These are phyloP conservation scores for Byssothecium circinans DNA, from an alignment of 2,329 filamentous ascomycete species.

Conservation along the genomic window DNA sequence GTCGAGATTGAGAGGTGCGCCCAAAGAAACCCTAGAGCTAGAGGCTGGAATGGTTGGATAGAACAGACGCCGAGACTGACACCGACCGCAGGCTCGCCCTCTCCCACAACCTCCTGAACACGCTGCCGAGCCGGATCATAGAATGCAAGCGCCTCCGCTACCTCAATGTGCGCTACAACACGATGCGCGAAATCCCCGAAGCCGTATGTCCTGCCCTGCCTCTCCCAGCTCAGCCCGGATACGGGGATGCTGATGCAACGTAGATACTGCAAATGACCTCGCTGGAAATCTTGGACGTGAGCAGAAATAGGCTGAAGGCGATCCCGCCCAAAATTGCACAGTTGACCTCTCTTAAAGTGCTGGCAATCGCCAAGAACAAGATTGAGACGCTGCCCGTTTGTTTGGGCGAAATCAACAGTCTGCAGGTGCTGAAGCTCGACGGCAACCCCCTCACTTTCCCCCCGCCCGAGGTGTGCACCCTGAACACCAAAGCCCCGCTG, in stretches of 20 bases:
- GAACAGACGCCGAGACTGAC: too few species aligned
- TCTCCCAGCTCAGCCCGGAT: background rate
- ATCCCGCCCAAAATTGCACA: constrained; percentile 79
- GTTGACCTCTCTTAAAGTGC: constrained; percentile 81
- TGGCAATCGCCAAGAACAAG: constrained; percentile 84
- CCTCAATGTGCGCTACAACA: constrained; percentile 77
- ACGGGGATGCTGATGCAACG: constrained; percentile 11
- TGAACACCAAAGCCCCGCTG: constrained; percentile 45
- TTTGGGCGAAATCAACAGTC: constrained; percentile 83
- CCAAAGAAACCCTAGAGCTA: background rate
- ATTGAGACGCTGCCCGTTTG: constrained; percentile 83
- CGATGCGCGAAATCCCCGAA: constrained; percentile 67
- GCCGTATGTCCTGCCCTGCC: constrained; percentile 53
- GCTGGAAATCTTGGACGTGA: constrained; percentile 90
- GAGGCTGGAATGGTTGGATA: too few species aligned
- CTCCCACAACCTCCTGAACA: constrained; percentile 74
- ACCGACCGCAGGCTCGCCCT: constrained; percentile 64
- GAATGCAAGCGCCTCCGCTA: constrained; percentile 79
- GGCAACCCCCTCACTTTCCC: constrained; percentile 85
- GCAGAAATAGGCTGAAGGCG: constrained; percentile 77
- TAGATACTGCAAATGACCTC: constrained; percentile 84
- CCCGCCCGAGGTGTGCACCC: constrained; percentile 51
- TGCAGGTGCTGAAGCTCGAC: constrained; percentile 87
- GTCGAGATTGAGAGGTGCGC: constrained; percentile 69
- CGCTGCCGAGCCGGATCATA: constrained; percentile 70